Evolutionary conservation across 2,329 filamentous ascomycete species (phyloP).

Genomic region (Curvularia verruculosa): DNA sequence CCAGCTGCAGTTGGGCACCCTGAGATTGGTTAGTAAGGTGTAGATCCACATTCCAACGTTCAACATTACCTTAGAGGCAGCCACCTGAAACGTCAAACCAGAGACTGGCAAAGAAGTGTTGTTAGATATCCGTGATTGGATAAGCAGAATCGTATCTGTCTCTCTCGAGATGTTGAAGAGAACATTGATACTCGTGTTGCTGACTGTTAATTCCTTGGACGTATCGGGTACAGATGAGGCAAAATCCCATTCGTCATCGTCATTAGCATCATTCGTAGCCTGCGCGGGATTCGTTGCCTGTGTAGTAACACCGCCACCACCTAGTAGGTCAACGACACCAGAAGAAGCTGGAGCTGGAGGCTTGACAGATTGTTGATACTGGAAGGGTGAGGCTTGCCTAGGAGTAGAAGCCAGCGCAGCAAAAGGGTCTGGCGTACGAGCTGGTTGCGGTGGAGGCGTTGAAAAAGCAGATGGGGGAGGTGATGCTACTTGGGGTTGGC

Average conservation of each 20-base stretch:
- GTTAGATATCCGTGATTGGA: conserved; percentile 85
- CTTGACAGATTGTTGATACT: conserved; percentile 54
- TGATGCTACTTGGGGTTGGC: conserved; percentile 51
- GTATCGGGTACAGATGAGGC: conserved; percentile 80
- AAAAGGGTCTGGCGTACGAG: conserved; percentile 62
- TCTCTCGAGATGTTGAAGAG: conserved; percentile 72
- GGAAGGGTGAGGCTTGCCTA: conserved; percentile 58
- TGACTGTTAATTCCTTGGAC: conserved; percentile 70
- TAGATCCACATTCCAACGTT: neutral
- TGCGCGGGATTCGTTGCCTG: conserved; percentile 37
- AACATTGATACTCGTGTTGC: conserved; percentile 72
- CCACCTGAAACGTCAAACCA: conserved; percentile 87
- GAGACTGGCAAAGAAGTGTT: conserved; percentile 71
- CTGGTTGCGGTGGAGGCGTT: conserved; percentile 42
- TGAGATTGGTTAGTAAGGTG: conserved; percentile 47
- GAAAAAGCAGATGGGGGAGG: conserved; percentile 53
- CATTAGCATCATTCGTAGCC: conserved; percentile 64
- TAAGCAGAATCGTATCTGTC: conserved; percentile 64
- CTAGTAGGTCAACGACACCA: conserved; percentile 45
- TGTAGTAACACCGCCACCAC: conserved; percentile 35
- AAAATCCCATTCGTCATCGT: conserved; percentile 96
- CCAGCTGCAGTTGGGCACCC: conserved; percentile 80
- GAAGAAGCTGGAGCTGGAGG: conserved; percentile 42
- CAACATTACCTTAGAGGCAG: conserved; percentile 80
- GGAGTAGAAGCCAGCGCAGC: conserved; percentile 62